phyloP scores from a whole-genome alignment of 768 basidiomycete genomes.

The Hebeloma cylindrosporum region DNA sequence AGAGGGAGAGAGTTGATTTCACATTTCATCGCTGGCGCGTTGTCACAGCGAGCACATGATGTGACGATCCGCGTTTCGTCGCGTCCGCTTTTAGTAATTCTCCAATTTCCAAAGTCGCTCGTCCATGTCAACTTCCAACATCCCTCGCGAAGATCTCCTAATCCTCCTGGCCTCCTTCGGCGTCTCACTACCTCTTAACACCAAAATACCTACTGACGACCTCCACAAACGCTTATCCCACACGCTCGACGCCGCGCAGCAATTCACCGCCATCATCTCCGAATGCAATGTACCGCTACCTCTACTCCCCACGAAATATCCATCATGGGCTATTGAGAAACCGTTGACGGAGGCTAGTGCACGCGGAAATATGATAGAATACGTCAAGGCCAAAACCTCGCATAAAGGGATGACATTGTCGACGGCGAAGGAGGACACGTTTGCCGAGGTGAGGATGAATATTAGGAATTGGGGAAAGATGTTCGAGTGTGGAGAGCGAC shows the following conservation, averaged over 20 bases:
- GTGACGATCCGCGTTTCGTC: too few species aligned
- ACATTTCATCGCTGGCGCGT: too few species aligned
- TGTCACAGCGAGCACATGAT: too few species aligned
- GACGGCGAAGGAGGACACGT: conserved; percentile 27
- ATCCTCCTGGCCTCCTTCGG: conserved; percentile 27
- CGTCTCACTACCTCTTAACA: conserved; percentile 25
- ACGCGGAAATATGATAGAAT: conserved; percentile 22
- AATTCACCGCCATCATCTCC: conserved; percentile 18
- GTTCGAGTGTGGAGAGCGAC: conserved; percentile 20
- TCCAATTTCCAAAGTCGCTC: too few species aligned
- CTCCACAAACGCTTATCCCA: conserved; percentile 22
- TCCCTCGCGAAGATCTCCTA: conserved; percentile 27
- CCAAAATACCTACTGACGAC: conserved; percentile 27
- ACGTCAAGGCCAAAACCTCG: conserved; percentile 11
- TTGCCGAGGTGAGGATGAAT: conserved; percentile 28
- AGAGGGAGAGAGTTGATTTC: too few species aligned
- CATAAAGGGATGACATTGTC: conserved; percentile 9
- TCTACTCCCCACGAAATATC: conserved; percentile 11
- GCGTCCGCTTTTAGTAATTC: too few species aligned
- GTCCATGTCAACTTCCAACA: too few species aligned
- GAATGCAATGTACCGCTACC: neutral
- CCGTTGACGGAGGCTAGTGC: conserved; percentile 18
- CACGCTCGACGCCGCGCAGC: conserved; percentile 29
- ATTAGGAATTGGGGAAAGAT: conserved; percentile 21
- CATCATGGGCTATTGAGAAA: conserved; percentile 19